These are phyloP conservation scores for Fusarium bulbicola DNA, from an alignment of 2,329 filamentous ascomycete genomes.

Conservation along the genomic window DNA sequence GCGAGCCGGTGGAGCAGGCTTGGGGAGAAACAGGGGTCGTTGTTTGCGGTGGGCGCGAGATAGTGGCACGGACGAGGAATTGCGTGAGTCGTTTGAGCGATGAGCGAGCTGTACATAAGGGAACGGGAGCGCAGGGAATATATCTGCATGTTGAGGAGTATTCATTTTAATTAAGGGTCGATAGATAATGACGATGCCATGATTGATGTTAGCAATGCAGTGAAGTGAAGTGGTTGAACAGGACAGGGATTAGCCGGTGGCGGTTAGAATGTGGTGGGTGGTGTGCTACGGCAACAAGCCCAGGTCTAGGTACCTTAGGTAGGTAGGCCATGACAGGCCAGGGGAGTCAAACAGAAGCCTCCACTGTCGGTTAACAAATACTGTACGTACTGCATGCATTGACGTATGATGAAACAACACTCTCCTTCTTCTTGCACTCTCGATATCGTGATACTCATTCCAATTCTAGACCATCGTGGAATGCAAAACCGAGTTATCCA, in stretches of 20 bases:
- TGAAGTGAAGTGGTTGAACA: not conserved
- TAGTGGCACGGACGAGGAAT: slow-evolving; percentile 64
- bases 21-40: slow-evolving; percentile 70
- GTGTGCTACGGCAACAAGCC: not conserved
- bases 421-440: not conserved
- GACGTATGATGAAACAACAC: not conserved
- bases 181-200: not conserved
- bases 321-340: not conserved
- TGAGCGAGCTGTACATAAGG: slow-evolving; percentile 71
- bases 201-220: not conserved
- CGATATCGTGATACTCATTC: not conserved
- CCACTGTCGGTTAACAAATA: not conserved
- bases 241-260: slow-evolving; percentile 5
- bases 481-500: slow-evolving; percentile 4
- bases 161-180: slow-evolving; percentile 52
- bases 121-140: slow-evolving; percentile 70
- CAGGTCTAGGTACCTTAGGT: not conserved
- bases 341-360: not conserved
- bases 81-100: slow-evolving; percentile 65
- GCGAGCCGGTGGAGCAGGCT: slow-evolving; percentile 63
- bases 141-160: slow-evolving; percentile 70
- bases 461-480: slow-evolving; percentile 22
- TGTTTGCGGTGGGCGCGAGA: slow-evolving; percentile 66
- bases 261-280: not conserved
- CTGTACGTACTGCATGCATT: not conserved